These are phyloP conservation scores for Trichoderma sp. DNA, from an alignment of 2,329 filamentous ascomycete genomes.

Conservation along the genomic window DNA sequence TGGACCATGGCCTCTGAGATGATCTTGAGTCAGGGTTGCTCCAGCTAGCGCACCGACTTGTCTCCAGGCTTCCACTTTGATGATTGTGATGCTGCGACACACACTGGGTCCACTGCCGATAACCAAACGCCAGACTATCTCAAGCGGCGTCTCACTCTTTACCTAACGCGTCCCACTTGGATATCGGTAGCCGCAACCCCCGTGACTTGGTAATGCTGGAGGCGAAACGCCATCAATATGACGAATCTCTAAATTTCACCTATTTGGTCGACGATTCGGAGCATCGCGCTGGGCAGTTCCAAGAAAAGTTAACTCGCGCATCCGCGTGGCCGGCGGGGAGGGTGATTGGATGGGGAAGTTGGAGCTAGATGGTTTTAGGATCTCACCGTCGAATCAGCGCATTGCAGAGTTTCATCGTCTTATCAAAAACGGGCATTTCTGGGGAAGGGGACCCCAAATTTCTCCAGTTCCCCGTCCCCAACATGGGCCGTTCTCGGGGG, in stretches of 20 bases:
- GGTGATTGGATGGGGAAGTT: neutral
- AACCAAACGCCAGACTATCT: slow-evolving; percentile 9
- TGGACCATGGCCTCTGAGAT: neutral
- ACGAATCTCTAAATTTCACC: neutral
- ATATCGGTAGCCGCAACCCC: neutral
- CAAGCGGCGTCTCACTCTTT: slow-evolving; percentile 13
- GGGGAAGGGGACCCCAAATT: slow-evolving; percentile 1
- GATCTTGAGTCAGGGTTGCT: slow-evolving; percentile 11
- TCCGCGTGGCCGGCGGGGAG: neutral
- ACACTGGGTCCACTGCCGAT: slow-evolving; percentile 6
- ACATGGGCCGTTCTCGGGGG: slow-evolving; percentile 8
- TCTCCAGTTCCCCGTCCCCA: slow-evolving; percentile 19
- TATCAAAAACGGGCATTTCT: slow-evolving; percentile 20
- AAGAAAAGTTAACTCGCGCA: neutral
- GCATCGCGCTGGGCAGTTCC: neutral
- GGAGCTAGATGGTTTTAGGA: neutral
- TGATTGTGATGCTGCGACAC: slow-evolving; percentile 9
- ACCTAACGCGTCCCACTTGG: slow-evolving; percentile 1
- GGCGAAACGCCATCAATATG: neutral
- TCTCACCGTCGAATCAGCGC: slow-evolving; percentile 10
- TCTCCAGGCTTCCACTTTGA: slow-evolving; percentile 15
- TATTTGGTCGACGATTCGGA: slow-evolving; percentile 1
- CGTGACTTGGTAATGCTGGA: neutral
- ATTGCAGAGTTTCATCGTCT: slow-evolving; percentile 7
- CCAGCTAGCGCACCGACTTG: neutral